phyloP scores from a whole-genome alignment of 2,329 filamentous ascomycete species.

The Alternaria sp. region DNA sequence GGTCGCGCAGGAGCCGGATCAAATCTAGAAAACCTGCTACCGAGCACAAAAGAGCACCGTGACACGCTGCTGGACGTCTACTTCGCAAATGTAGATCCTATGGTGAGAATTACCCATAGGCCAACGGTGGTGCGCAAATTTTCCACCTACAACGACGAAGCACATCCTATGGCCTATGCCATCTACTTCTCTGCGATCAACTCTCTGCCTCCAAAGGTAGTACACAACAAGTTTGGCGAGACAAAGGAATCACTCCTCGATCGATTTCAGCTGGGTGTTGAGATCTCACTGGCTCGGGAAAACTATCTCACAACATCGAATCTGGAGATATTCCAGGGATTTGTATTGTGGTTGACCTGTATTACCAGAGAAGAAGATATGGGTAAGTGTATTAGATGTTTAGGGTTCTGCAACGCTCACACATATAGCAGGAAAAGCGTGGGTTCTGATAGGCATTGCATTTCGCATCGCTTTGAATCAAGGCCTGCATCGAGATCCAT shows the following conservation, averaged over 20 bases:
- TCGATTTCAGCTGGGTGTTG: constrained; percentile 43
- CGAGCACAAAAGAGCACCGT: constrained; percentile 36
- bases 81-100: constrained; percentile 46
- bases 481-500: constrained; percentile 48
- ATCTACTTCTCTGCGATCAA: constrained; percentile 48
- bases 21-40: constrained; percentile 37
- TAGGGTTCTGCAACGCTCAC: constrained; percentile 9
- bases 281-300: constrained; percentile 44
- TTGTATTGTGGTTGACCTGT: constrained; percentile 47
- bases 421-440: constrained; percentile 39
- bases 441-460: constrained; percentile 47
- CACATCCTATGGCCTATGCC: constrained; percentile 44
- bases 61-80: constrained; percentile 44
- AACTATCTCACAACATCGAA: constrained; percentile 48
- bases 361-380: constrained; percentile 49
- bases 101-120: constrained; percentile 46
- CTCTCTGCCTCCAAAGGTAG: constrained; percentile 37
- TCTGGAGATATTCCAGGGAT: constrained; percentile 47
- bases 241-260: constrained; percentile 41
- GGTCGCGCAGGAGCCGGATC: constrained; percentile 38
- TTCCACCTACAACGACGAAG: constrained; percentile 32
- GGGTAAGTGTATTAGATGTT: constrained; percentile 25
- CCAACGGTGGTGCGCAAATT: constrained; percentile 40
- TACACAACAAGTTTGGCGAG: constrained; percentile 40
- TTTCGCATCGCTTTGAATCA: constrained; percentile 46